Evolutionary conservation across 495 filamentous ascomycete genomes (phyloP), one percentile per base, ranked within the genome.

Genomic region (Terfezia claveryi): DNA sequence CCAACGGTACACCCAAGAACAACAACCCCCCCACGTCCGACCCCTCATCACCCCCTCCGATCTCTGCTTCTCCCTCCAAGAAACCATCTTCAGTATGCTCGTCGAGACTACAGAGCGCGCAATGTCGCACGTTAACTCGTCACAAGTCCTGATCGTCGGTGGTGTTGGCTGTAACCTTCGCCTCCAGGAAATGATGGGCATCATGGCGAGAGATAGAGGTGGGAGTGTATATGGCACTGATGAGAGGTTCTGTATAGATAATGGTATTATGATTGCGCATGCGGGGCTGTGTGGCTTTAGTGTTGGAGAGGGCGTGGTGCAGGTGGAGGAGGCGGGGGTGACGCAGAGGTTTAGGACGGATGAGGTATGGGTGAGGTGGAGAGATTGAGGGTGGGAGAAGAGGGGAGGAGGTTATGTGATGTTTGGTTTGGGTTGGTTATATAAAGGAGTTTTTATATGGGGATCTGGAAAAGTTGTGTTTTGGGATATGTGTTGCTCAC

Each of bases 231-330:
- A 82, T 71, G 88, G 88, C 9, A 98, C 89, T 1, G 89, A 96
- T 68, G 87, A 51, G 23, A 51, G 50, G 50, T 96, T 93, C 69
- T 96, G 91, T 64, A 98, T 98, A 59, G 92, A 98, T 70, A 98
- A 98, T 64, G 92, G 91, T 49, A 95, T 98, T 56, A 98, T 98
- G 91, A 98, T 98, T 71, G 91, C 91, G 11, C 91, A 98, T 70
- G 91, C 91, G 10, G 91, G 91, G 27, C 68, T 98, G 61, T 64
- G 94, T 58, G 87, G 86, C 8, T 93, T 81, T 63, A 70, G 76
- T 67, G 84, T 78, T 0, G 91, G 91, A 7, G 41, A 46, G 41
- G 41, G 41, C 4, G 41, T 46, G 12, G 94, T 85, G 14, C 70
- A 73, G 3, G 62, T 96, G 11, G 80, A 83, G 61, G 87, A 94